Evolutionary conservation across 139 green algal genomes (phyloP), one percentile per base, ranked within the genome.

Genomic region (Tetratostichococcus sp.): DNA sequence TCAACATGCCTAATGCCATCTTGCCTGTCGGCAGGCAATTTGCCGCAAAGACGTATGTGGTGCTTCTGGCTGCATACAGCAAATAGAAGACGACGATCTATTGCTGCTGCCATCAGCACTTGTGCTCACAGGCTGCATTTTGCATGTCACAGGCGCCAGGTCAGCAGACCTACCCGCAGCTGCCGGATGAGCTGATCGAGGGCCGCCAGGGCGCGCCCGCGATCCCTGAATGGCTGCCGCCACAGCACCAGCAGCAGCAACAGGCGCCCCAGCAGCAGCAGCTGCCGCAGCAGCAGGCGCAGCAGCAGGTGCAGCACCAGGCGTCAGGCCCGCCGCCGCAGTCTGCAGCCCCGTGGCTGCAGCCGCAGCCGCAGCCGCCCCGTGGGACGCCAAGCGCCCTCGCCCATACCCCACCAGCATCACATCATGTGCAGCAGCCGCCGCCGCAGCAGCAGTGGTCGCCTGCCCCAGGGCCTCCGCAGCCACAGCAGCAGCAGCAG

Each of bases 261-360:
- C 71, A 69, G 67, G 35, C 57, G 67, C 74, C 74, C 62, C 77
- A 75, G 65, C 65, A 73, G 42, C 42, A 69, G 43, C 68, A 76
- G 42, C 35, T 59, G 57, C 72, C 68, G 71, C 79, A 71, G 71
- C 42, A 67, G 33, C 34, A 34, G n/a, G n/a, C 35, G 75, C 62
- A 26, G 35, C 39, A 70, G 50, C 68, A 77, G 43, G 30, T 43
- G 59, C 73, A 75, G 71, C 79, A 59, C 39, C 39, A 50, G 39
- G 8, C 39, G 39, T 50, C 39, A 6, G 39, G 39, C 39, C 11
- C 11, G 39, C 39, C 39, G 72, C 59, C 59, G 35, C 35, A 42
- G 30, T 68, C 65, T 0, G 71, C 30, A 35, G 34, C 22, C 4
- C 28, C 1, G 30, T 59, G 22, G 73, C 78, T 2, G 31, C 73